Evolutionary conservation across 345 rosid genomes (phyloP).

Genomic region (Salix suchowensis): DNA sequence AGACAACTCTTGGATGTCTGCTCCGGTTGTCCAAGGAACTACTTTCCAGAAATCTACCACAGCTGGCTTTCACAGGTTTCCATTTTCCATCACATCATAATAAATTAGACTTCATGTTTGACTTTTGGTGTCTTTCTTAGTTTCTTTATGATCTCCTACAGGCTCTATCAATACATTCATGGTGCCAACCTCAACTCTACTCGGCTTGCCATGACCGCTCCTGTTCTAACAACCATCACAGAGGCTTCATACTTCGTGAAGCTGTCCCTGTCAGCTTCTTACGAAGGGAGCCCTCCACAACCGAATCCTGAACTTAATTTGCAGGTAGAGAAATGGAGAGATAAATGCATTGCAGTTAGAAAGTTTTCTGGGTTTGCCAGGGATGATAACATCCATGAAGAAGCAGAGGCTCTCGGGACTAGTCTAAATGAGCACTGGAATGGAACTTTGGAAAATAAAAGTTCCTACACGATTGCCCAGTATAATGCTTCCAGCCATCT

Average conservation of each 20-base stretch:
- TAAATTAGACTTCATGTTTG: neutral
- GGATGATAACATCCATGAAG: slow-evolving; percentile 31
- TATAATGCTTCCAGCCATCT: slow-evolving; percentile 36
- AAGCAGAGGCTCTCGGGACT: slow-evolving; percentile 26
- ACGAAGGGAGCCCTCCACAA: slow-evolving; percentile 23
- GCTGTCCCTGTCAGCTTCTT: slow-evolving; percentile 16
- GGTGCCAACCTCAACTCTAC: slow-evolving; percentile 35
- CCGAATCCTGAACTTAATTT: slow-evolving; percentile 34
- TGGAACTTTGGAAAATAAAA: neutral
- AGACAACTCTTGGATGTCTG: slow-evolving; percentile 36
- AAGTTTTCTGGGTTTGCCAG: slow-evolving; percentile 40
- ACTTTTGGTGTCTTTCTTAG: neutral
- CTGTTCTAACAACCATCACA: slow-evolving; percentile 34
- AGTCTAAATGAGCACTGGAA: slow-evolving; percentile 19
- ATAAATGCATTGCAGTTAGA: slow-evolving; percentile 35
- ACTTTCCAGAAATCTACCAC: slow-evolving; percentile 38
- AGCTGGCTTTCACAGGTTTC: slow-evolving; percentile 49
- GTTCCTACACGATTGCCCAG: slow-evolving; percentile 37
- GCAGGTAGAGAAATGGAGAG: slow-evolving; percentile 34
- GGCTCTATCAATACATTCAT: slow-evolving; percentile 47
- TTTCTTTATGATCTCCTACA: slow-evolving; percentile 1
- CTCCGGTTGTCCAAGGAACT: slow-evolving; percentile 27
- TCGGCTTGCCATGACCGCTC: slow-evolving; percentile 33
- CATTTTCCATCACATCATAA: neutral
- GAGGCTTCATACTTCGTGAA: slow-evolving; percentile 12